phyloP scores from a whole-genome alignment of 2,329 filamentous ascomycete species.

The Pseudogymnoascus sp. region DNA sequence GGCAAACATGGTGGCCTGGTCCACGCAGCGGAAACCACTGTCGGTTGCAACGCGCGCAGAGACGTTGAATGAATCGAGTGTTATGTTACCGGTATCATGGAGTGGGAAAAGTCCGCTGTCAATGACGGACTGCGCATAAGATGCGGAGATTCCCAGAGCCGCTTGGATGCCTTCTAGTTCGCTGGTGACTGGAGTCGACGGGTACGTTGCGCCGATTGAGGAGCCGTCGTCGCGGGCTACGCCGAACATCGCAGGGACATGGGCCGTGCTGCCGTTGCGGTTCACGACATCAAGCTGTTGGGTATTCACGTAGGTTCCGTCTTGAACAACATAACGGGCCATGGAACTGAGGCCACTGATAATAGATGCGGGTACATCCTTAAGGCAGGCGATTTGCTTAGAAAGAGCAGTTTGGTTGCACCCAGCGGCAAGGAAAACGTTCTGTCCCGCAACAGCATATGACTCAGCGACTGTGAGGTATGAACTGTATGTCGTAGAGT shows the following conservation, averaged over 20 bases:
- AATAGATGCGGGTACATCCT: conserved; percentile 31
- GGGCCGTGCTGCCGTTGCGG: conserved; percentile 37
- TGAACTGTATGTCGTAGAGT: conserved; percentile 46
- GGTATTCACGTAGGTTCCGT: conserved; percentile 44
- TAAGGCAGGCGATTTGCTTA: conserved; percentile 40
- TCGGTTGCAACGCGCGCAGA: conserved; percentile 46
- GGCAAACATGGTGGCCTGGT: conserved; percentile 47
- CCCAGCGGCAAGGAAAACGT: conserved; percentile 40
- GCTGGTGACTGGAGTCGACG: conserved; percentile 35
- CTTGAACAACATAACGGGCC: conserved; percentile 47
- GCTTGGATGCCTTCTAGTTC: conserved; percentile 36
- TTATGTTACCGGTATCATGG: conserved; percentile 41
- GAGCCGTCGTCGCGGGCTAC: conserved; percentile 42
- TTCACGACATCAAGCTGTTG: conserved; percentile 38
- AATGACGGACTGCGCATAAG: conserved; percentile 35
- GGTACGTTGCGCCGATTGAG: conserved; percentile 39
- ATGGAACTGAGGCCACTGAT: neutral
- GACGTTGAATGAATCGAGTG: conserved; percentile 48
- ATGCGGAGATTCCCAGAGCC: conserved; percentile 39
- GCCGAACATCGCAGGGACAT: conserved; percentile 47
- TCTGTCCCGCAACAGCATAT: conserved; percentile 39
- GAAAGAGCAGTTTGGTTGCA: conserved; percentile 38
- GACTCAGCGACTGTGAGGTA: conserved; percentile 46
- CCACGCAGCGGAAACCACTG: conserved; percentile 47
- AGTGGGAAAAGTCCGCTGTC: conserved; percentile 42